Base-by-base conservation (phyloP, 78 protist species). In the Dictyostelium firmibasis region DNA sequence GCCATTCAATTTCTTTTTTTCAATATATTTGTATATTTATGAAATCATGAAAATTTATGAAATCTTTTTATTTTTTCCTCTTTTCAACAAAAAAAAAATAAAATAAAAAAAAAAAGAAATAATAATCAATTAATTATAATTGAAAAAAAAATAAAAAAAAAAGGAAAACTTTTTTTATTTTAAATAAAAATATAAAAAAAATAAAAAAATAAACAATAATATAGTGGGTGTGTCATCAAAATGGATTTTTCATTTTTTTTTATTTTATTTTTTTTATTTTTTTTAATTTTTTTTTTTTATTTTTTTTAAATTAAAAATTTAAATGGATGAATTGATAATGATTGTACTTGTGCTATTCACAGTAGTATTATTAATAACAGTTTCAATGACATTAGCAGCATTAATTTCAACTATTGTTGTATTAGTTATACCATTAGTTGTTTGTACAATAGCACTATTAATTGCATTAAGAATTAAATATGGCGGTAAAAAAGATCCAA, bases 371-470 rank as follows among this genome's bases (percentile, higher is more conserved):
- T 72, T 27, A 18, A 33, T 77, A 77, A 43, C 85, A 47, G 27
- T 79, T 44, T 44, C 69, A 79, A 44, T 79, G 69, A 79, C 85
- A 16, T 35, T 79, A 23, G 85, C 85, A 47, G 69, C 69, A 35
- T 35, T 79, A 79, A 11, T 79, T 27, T 79, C 69, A 27, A 44
- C 85, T 14, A 29, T 50, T 25, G 23, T 79, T 0, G 41, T 86
- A 23, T 86, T 62, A n/a, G 47, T 74, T 29, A 41, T 85, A 31
- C 84, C 82, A n/a, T 25, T 86, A 3, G 10, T 82, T 6, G 10
- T 86, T 5, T 23, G n/a, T 25, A 38, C 53, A 18, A 33, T 86
- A 9, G 7, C 78, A 18, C 23, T 53, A 16, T 23, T 57, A 23
- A n/a, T 86, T 5, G 53, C 62, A 18, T 10, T 75, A 13, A 72